Evolutionary conservation across 805 yeast genomes (phyloP), one percentile per base, ranked within the genome.

Genomic region (Metschnikowia vanudenii): DNA sequence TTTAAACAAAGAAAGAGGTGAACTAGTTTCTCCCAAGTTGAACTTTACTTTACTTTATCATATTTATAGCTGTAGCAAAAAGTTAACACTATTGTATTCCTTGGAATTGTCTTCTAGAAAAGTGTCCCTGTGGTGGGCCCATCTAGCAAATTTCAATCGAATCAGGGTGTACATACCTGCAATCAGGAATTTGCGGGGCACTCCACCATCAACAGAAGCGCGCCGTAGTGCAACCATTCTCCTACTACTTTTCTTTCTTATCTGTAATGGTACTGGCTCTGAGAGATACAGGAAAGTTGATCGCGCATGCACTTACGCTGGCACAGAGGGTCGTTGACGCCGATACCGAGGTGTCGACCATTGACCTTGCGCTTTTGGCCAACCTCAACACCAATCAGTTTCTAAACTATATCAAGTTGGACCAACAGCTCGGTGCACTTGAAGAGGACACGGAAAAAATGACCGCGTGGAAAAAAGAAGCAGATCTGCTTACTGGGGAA

Each of bases 351-450:
- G 67, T 67, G 17, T 60, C 75, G 12, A 62, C 67, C n/a, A 63
- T 69, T 51, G 67, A 80, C 50, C 63, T 82, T 55, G 77, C 74
- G 52, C 60, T 78, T 12, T 52, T 81, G 28, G 79, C 78, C 45
- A 78, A 80, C 51, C 61, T 79, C 47, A 82, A 82, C 56, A 81
- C 84, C n/a, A 71, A 78, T 43, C 78, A 81, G 39, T 75, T 82
- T 0, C 62, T 80, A 50, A 77, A 76, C 54, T 79, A 77, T 54
- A 71, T 73, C 49, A 70, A 71, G 54, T 52, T 73, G 22, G 74
- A 70, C 45, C 67, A 69, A 53, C 64, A 63, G 26, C 54, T 71
- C 43, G 69, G 72, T 40, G 67, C 63, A 28, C 60, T 79, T 28
- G 84, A 78, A 37, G 63, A 61, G 4, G 75, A 76, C 45, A 50